Base-by-base conservation (phyloP, 352 stramenopile genomes). In the Pythium diclinum region DNA sequence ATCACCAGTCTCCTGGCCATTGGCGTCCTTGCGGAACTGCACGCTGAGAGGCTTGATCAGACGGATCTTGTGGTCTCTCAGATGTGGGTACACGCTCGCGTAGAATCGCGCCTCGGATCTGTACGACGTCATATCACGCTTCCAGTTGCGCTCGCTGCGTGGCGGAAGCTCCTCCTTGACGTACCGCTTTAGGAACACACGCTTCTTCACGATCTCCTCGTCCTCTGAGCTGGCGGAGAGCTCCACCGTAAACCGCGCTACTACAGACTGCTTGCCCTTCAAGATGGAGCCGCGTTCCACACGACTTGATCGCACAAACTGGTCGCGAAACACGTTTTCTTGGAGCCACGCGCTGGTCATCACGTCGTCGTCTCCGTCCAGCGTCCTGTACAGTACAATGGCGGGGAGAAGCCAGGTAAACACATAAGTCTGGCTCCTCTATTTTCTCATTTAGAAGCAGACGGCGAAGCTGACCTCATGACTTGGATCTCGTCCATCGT, bases 121-220 rank as follows among this genome's bases (percentile, higher is more conserved):
- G 62, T 91, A 91, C 3, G 82, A 91, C 17, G 62, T 65, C 25
- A 91, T 56, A 56, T 91, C 80, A 16, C 82, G 75, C 30, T 64
- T 63, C 82, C 82, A 91, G 55, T 88, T 69, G 46, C 69, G 65
- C 14, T 52, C 69, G 0, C 72, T 74, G 28, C 80, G 65, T 21
- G 70, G 21, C 3, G 80, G 71, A 34, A 91, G 72, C 57, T 91
- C 82, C 25, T 75, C 65, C 54, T 72, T 79, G 13, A 79, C 74
- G 32, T 78, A 86, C 32, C 83, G 79, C 70, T 91, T 91, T n/a
- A 86, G 21, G 61, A 91, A 91, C 34, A 91, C 21, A 6, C 59
- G 74, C 54, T 64, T 69, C 19, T 47, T 69, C 40, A 52, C 16
- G 3, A 23, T 53, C 28, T 38, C 4, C 25, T 34, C 3, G 11